Conservation (phyloP, 1,284 basidiomycete species). For the Hemileia vastatrix region DNA sequence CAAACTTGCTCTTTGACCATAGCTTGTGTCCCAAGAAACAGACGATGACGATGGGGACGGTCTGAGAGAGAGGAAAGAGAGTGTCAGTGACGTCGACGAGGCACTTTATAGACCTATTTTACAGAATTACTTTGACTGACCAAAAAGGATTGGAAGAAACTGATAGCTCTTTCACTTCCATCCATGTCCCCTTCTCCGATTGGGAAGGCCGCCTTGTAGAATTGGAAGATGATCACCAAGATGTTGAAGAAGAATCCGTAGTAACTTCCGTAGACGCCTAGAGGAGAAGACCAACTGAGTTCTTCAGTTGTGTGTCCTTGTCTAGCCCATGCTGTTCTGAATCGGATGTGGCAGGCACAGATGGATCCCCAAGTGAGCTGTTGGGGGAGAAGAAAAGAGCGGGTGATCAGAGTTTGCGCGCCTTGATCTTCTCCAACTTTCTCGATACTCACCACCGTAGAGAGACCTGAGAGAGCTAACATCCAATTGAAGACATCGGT, state of each 20-base stretch:
- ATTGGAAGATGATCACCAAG: conserved; percentile 41
- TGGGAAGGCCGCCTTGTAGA: conserved; percentile 35
- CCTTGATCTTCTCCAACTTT: too few relatives aligned
- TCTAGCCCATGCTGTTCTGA: conserved; percentile 35
- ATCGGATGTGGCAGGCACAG: conserved; percentile 35
- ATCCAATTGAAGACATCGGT: conserved; percentile 44
- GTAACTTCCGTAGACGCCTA: conserved; percentile 34
- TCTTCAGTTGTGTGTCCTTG: conserved; percentile 38
- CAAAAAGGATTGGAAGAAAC: conserved; percentile 48
- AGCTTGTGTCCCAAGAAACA: conserved; percentile 57
- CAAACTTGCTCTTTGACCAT: conserved; percentile 49
- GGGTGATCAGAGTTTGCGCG: too few relatives aligned
- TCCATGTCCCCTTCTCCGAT: conserved; percentile 34
- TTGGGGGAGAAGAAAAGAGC: too few relatives aligned
- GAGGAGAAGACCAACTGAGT: conserved; percentile 40
- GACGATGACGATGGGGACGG: conserved; percentile 63
- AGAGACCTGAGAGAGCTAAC: conserved; percentile 39
- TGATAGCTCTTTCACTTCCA: conserved; percentile 40
- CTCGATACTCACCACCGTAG: too few relatives aligned
- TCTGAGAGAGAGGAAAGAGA: too few relatives aligned
- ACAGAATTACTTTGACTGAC: background rate
- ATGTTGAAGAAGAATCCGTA: conserved; percentile 34
- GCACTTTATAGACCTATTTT: background rate
- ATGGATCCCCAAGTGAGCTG: conserved; percentile 27
- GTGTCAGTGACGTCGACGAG: conserved; percentile 50